Percentiles rank a stretch among this genome's conserved stretches.
Conservation (phyloP, 257 asterid species). For the Ilex asprella region DNA sequence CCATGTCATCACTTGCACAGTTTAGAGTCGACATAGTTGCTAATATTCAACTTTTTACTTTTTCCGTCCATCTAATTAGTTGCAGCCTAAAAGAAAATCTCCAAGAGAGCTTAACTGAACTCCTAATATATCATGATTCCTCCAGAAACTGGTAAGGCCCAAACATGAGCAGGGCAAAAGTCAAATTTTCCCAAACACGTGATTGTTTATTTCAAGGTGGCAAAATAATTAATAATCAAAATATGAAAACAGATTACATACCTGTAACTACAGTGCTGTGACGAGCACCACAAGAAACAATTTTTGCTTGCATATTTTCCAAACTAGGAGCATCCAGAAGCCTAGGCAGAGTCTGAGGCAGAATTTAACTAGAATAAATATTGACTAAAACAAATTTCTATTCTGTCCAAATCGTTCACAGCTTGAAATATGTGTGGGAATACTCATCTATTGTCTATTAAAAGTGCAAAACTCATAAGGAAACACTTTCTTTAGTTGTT, state of each 20-base stretch:
- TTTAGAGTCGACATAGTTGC: too few relatives aligned
- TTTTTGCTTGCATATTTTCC: conserved; percentile 68
- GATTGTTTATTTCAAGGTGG: too few relatives aligned
- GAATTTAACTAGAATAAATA: not conserved
- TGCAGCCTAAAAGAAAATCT: not conserved
- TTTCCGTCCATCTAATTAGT: too few relatives aligned
- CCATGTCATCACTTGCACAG: too few relatives aligned
- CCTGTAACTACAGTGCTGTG: conserved; percentile 85
- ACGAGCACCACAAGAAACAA: conserved; percentile 96
- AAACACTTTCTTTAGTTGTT: too few relatives aligned
- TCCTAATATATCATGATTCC: too few relatives aligned
- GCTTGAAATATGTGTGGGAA: too few relatives aligned
- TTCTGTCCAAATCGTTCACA: not conserved
- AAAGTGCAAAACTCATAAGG: too few relatives aligned
- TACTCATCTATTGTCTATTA: too few relatives aligned
- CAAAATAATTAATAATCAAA: not conserved
- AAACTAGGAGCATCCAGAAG: conserved; percentile 76
- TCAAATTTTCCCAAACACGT: too few relatives aligned
- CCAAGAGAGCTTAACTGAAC: not conserved
- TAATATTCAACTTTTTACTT: not conserved
- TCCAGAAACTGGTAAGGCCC: not conserved
- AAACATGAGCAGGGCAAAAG: not conserved
- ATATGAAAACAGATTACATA: conserved; percentile 14
- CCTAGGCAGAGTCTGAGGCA: conserved; percentile 71
- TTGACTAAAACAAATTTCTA: not conserved